Base-by-base conservation (phyloP, 495 filamentous ascomycete species). In the Letharia lupina region DNA sequence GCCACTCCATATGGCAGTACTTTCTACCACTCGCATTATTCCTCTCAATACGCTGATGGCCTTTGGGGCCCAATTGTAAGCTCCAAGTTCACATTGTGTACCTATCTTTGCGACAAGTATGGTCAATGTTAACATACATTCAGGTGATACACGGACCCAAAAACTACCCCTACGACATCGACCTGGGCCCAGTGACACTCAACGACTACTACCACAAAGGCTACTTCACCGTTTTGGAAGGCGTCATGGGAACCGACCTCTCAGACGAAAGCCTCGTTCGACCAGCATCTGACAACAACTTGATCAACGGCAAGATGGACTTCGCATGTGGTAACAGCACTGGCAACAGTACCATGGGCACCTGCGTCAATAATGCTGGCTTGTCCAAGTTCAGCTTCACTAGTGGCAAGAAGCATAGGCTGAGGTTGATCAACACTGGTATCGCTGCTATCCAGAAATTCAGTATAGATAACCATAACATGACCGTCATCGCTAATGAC, bases 351-450 rank as follows among this genome's bases (percentile, higher is more conserved):
- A 50, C 47, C 47, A 28, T 15, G 28, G 47, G 47, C n/a, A 50
- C 7, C 31, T 80, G 77, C 67, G 70, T 67, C 15, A 63, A 70
- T 40, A 72, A 75, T 60, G 75, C 74, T 20, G 66, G 68, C 7
- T 37, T 74, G 28, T 67, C 77, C 4, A 74, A 73, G 54, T 80
- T 78, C 66, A 18, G 31, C 23, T 56, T 56, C 52, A 31, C 23
- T 5, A 33, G 28, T 16, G 81, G 82, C 44, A 72, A 78, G 65
- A 78, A 74, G 56, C 79, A 86, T 67, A 78, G 78, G 12, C 68
- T 89, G 5, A 74, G 85, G 4, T 69, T 89, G 5, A 76, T 88
- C 67, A 87, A 86, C 69, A 73, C 74, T 15, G 79, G 77, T 10
- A 73, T 80, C 15, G 80, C 84, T 52, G 78, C 73, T 40, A 75